phyloP scores from a whole-genome alignment of 495 filamentous ascomycete genomes.

The Baudoinia panamericana region DNA sequence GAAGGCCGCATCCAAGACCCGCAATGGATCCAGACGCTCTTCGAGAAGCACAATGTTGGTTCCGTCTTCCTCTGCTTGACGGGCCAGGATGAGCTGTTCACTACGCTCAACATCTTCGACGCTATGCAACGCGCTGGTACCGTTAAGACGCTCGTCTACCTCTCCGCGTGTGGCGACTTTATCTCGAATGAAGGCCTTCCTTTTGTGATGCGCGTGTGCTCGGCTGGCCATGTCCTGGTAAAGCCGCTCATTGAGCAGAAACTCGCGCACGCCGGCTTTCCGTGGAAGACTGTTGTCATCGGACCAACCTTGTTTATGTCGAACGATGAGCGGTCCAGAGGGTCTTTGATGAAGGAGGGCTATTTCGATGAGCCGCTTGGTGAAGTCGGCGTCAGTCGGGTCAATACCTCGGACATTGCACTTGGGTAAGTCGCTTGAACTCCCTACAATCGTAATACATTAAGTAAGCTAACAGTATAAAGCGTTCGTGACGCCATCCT shows the following conservation, averaged over 20 bases:
- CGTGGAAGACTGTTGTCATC: neutral
- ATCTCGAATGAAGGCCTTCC: neutral
- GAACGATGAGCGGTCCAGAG: neutral
- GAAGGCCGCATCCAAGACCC: constrained; percentile 16
- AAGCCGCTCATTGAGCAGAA: constrained; percentile 6
- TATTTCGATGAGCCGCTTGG: neutral
- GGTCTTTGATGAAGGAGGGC: neutral
- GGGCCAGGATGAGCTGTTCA: constrained; percentile 13
- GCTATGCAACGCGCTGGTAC: constrained; percentile 7
- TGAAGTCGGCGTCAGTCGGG: neutral
- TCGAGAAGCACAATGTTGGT: constrained; percentile 4
- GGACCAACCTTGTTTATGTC: constrained; percentile 4
- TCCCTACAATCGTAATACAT: no score
- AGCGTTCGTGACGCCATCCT: constrained; percentile 1
- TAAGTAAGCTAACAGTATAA: no score
- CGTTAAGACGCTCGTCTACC: constrained; percentile 15
- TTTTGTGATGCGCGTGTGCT: neutral
- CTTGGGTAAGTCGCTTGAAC: no score
- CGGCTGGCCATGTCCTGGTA: neutral
- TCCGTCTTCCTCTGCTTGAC: constrained; percentile 16
- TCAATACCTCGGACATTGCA: constrained; percentile 1
- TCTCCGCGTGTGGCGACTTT: constrained; percentile 10
- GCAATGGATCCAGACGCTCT: constrained; percentile 1
- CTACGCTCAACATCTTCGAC: constrained; percentile 11
- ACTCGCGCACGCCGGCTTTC: neutral